A percentile compares a stretch with the other conserved stretches of the same genome.
These are phyloP conservation scores for Lecanicillium sp. DNA, from an alignment of 2,329 filamentous ascomycete genomes.

Conservation along the genomic window DNA sequence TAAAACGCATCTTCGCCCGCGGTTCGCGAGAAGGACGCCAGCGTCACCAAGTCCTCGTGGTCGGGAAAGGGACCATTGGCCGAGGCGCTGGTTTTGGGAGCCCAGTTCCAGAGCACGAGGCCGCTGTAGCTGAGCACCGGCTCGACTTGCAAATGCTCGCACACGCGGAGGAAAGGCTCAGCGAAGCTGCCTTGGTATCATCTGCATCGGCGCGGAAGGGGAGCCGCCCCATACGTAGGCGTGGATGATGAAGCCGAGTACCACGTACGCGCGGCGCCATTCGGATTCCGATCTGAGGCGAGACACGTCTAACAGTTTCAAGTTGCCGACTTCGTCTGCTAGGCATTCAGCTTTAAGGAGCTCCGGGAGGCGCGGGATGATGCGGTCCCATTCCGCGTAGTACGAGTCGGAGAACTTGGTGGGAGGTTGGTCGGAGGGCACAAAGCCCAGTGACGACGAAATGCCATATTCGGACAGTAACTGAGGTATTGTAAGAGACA, in stretches of 20 bases:
- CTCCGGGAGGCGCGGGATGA: not conserved
- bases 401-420: not conserved
- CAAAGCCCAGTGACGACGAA: not conserved
- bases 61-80: slow-evolving; percentile 7
- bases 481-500: not conserved
- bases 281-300: slow-evolving; percentile 14
- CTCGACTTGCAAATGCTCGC: slow-evolving; percentile 15
- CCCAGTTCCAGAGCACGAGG: slow-evolving; percentile 19
- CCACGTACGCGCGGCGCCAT: slow-evolving; percentile 16
- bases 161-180: slow-evolving; percentile 18
- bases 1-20: slow-evolving; percentile 18
- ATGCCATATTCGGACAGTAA: not conserved
- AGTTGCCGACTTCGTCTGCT: not conserved
- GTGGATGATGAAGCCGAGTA: slow-evolving; percentile 18
- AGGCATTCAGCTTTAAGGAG: not conserved
- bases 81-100: not conserved
- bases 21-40: slow-evolving; percentile 16
- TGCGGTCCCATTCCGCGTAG: not conserved
- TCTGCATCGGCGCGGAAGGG: not conserved
- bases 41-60: slow-evolving; percentile 10
- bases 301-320: not conserved
- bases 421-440: not conserved
- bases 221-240: slow-evolving; percentile 16
- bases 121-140: slow-evolving; percentile 18
- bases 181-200: slow-evolving; percentile 18